phyloP scores from a whole-genome alignment of 2,329 filamentous ascomycete genomes.

The Hymenoscyphus linearis region DNA sequence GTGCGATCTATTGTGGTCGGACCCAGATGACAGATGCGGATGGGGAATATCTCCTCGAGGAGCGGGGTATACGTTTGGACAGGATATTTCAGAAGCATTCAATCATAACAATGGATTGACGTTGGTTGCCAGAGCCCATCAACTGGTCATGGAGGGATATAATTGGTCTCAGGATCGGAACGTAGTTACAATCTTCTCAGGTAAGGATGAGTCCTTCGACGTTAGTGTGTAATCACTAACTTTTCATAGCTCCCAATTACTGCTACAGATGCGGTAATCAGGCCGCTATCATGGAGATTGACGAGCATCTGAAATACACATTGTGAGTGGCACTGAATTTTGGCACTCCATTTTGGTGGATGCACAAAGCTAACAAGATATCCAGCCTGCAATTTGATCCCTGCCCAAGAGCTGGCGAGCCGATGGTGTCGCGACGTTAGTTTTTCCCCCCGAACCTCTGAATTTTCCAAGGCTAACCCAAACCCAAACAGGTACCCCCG shows the following conservation, averaged over 20 bases:
- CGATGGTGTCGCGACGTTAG: constrained; percentile 92
- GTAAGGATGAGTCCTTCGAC: constrained; percentile 42
- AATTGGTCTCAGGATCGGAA: constrained; percentile 99
- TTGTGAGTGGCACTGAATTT: constrained; percentile 62
- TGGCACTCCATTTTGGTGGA: not conserved
- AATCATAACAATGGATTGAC: constrained; percentile 99
- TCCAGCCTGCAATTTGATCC: constrained; percentile 96
- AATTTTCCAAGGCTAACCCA: constrained; percentile 9
- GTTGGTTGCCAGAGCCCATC: constrained; percentile 90
- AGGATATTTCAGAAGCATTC: constrained; percentile 97
- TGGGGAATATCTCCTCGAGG: constrained; percentile 95
- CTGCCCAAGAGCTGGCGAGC: constrained; percentile 93
- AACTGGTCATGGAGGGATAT: constrained; percentile 99
- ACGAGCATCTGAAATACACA: constrained; percentile 98
- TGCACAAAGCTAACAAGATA: constrained; percentile 25
- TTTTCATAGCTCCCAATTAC: constrained; percentile 70
- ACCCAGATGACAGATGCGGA: constrained; percentile 92
- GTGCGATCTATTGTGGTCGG: constrained; percentile 96
- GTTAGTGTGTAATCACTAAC: not conserved
- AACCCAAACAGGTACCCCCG: constrained; percentile 67
- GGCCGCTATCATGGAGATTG: constrained; percentile 99
- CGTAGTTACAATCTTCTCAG: constrained; percentile 97
- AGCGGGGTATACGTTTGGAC: constrained; percentile 90
- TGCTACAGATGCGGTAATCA: constrained; percentile 99
- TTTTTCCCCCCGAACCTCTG: constrained; percentile 12